A percentile compares a stretch with the other conserved stretches of the same genome.
Evolutionary conservation across 352 stramenopile species (phyloP).

Genomic region (Nothophytophthora sp.): DNA sequence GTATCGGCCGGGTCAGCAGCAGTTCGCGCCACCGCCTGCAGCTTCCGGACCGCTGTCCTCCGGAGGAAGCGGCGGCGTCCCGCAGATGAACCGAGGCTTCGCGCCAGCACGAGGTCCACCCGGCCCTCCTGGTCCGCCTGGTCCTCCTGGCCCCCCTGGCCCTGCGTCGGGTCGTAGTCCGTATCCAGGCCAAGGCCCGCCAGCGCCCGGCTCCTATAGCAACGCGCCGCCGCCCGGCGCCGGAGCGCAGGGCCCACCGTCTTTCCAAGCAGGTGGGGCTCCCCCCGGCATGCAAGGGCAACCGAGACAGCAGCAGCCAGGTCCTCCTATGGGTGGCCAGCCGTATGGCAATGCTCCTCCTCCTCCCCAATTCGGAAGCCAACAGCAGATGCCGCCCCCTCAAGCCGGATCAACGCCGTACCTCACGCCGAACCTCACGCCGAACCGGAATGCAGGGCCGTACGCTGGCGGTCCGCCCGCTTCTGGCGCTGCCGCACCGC

Average conservation of each 20-base stretch:
- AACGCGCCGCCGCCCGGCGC: constrained; percentile 7
- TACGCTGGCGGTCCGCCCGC: constrained; percentile 21
- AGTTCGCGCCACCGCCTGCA: constrained; percentile 14
- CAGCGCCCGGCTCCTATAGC: constrained; percentile 12
- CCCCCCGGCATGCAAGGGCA: constrained; percentile 12
- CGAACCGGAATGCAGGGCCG: constrained; percentile 35
- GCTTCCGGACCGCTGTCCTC: constrained; percentile 34
- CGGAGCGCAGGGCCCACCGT: constrained; percentile 13
- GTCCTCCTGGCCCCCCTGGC: constrained; percentile 9
- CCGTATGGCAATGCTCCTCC: constrained; percentile 16
- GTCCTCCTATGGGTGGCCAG: constrained; percentile 13
- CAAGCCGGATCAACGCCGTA: constrained; percentile 29
- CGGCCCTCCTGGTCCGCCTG: too few relatives aligned
- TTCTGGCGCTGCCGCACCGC: constrained; percentile 13
- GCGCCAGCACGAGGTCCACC: constrained; percentile 8
- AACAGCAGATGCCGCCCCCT: constrained; percentile 20
- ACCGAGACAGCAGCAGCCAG: constrained; percentile 21
- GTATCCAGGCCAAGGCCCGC: constrained; percentile 17
- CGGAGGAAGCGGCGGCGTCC: constrained; percentile 25
- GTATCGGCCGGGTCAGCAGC: too few relatives aligned
- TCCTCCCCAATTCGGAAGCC: constrained; percentile 23
- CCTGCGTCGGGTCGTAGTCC: constrained; percentile 8
- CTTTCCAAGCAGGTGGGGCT: constrained; percentile 18
- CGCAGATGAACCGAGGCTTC: constrained; percentile 45
- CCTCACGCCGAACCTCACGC: constrained; percentile 34